Percentiles rank a stretch among this genome's conserved stretches.
Evolutionary conservation across 2,329 filamentous ascomycete genomes (phyloP).

Genomic region (Aspergillus sergii): DNA sequence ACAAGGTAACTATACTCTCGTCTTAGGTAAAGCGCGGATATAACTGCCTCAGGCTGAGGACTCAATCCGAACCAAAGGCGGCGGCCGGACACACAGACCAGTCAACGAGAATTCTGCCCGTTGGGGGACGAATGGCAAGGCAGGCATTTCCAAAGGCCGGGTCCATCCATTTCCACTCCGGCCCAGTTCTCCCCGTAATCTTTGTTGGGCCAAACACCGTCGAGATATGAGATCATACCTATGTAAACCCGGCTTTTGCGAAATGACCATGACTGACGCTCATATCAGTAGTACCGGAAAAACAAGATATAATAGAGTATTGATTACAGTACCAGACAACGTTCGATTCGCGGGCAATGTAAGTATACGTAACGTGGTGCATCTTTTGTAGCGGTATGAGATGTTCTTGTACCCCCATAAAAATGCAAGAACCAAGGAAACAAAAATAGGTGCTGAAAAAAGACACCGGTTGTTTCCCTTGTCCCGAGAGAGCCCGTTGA

Average conservation of each 20-base stretch:
- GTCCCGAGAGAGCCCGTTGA: constrained; percentile 39
- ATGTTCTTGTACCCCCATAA: not conserved
- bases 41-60: constrained; percentile 16
- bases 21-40: not conserved
- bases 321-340: not conserved
- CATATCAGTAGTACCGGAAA: not conserved
- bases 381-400: not conserved
- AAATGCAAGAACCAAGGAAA: not conserved
- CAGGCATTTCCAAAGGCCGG: constrained; percentile 14
- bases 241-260: not conserved
- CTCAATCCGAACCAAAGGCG: constrained; percentile 13
- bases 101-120: not conserved
- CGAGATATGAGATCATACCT: constrained; percentile 2
- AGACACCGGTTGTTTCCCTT: constrained; percentile 13
- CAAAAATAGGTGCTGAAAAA: constrained; percentile 7
- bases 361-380: not conserved
- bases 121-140: constrained; percentile 16
- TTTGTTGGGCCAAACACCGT: not conserved
- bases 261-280: not conserved
- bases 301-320: not conserved
- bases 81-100: constrained; percentile 13
- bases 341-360: not conserved
- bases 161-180: constrained; percentile 9
- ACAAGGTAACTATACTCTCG: not conserved
- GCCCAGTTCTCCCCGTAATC: not conserved